Conservation (phyloP, 176 grass and related monocot species). For the Rhipidocladum racemiflorum region DNA sequence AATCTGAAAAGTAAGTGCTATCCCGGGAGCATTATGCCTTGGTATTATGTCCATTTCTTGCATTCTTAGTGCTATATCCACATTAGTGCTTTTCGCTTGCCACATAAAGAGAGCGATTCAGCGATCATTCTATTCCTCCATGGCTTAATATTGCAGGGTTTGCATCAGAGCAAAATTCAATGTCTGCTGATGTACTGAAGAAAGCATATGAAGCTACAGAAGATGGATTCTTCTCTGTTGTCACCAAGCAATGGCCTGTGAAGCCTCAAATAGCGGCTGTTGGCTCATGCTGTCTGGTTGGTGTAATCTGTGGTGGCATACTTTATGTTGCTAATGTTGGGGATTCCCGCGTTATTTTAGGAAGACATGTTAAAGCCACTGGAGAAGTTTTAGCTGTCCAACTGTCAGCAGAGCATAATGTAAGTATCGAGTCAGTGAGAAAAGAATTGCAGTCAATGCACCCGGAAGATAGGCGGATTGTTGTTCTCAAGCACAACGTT, state of each 20-base stretch:
- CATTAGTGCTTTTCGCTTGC: neutral
- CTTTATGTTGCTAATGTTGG: constrained; percentile 85
- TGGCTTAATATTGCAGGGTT: constrained; percentile 61
- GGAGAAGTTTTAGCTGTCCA: constrained; percentile 85
- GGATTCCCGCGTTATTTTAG: constrained; percentile 83
- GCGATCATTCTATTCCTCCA: constrained; percentile 10
- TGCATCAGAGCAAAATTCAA: constrained; percentile 67
- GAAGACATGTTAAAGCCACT: constrained; percentile 73
- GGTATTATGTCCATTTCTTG: constrained; percentile 13
- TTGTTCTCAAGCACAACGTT: constrained; percentile 95
- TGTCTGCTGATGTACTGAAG: constrained; percentile 79
- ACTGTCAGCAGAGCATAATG: constrained; percentile 92
- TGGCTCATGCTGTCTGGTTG: constrained; percentile 88
- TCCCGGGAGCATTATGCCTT: neutral
- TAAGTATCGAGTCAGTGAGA: constrained; percentile 69
- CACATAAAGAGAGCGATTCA: neutral
- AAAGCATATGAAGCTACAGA: constrained; percentile 96
- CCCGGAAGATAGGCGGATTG: constrained; percentile 74
- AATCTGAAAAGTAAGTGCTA: constrained; percentile 76
- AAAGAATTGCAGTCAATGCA: constrained; percentile 83
- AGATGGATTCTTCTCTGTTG: constrained; percentile 86
- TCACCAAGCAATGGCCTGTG: constrained; percentile 72
- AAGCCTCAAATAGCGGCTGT: constrained; percentile 95
- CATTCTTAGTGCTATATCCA: neutral
- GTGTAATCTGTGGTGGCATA: constrained; percentile 65